Conservation (phyloP, 306 rosid species). For the Ammopiptanthus mongolicus region DNA sequence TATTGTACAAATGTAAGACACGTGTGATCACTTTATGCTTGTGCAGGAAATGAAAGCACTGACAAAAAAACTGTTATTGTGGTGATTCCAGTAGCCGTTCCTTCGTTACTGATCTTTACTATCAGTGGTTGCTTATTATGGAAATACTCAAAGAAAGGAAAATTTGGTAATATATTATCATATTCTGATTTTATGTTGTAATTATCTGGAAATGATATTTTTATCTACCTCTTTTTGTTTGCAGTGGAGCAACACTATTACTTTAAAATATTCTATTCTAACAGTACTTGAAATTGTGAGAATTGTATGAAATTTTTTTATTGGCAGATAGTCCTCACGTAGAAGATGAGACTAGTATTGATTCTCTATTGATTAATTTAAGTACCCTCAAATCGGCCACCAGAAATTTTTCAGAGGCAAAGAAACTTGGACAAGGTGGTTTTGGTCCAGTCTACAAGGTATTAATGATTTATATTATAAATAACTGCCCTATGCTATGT, state of each 20-base stretch:
- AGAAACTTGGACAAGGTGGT: conserved; percentile 32
- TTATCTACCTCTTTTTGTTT: not conserved
- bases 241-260: not conserved
- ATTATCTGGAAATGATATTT: not conserved
- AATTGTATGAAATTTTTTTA: not conserved
- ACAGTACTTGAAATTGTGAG: not conserved
- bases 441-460: conserved; percentile 33
- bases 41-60: conserved; percentile 8
- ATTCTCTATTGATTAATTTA: not conserved
- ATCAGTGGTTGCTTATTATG: not conserved
- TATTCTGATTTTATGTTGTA: not conserved
- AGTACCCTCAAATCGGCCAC: conserved; percentile 11
- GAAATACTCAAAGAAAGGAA: not conserved
- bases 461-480: not conserved
- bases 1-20: not conserved
- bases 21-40: not conserved
- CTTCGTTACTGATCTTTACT: not conserved
- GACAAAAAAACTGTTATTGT: not conserved
- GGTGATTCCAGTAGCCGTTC: not conserved
- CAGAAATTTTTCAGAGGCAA: conserved; percentile 21
- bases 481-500: not conserved
- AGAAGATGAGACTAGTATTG: not conserved
- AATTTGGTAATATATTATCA: not conserved
- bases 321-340: not conserved
- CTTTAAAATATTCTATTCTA: not conserved